These are phyloP conservation scores for Colletotrichum euphorbiae DNA, from an alignment of 2,329 filamentous ascomycete species.

Conservation along the genomic window DNA sequence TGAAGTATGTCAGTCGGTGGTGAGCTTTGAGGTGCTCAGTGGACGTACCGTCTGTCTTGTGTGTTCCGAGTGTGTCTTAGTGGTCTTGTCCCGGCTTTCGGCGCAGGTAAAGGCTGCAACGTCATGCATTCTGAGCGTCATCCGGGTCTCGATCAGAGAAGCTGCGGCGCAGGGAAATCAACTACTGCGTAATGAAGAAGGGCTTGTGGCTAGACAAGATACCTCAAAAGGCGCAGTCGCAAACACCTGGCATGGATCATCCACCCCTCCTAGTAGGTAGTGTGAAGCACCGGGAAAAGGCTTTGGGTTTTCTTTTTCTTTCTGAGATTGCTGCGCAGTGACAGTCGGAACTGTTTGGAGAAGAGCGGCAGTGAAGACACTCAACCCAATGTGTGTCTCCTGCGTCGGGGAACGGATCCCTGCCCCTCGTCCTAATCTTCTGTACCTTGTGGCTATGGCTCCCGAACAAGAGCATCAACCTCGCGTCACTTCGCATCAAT, in stretches of 20 bases:
- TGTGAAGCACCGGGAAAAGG: constrained; percentile 16
- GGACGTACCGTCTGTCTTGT: constrained; percentile 22
- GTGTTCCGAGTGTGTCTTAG: constrained; percentile 12
- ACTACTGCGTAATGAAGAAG: constrained; percentile 2
- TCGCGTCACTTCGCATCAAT: constrained; percentile 25
- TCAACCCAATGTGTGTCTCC: background rate
- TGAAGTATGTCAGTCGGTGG: constrained; percentile 15
- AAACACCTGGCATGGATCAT: constrained; percentile 4
- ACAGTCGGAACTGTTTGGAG: constrained; percentile 5
- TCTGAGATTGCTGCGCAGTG: constrained; percentile 2
- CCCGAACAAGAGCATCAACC: constrained; percentile 10
- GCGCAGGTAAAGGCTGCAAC: constrained; percentile 21
- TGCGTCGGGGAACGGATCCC: background rate
- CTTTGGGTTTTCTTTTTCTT: constrained; percentile 32
- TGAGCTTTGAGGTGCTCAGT: constrained; percentile 12
- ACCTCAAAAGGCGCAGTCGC: constrained; percentile 13
- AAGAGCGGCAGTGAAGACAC: constrained; percentile 24
- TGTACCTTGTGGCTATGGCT: constrained; percentile 4
- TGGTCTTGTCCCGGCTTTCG: constrained; percentile 35
- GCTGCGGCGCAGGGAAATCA: background rate
- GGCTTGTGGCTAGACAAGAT: constrained; percentile 13
- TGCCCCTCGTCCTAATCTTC: background rate
- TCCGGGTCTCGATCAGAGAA: background rate
- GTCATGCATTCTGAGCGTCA: constrained; percentile 33
- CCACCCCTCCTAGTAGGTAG: background rate